A percentile compares a stretch with the other conserved stretches of the same genome.
Evolutionary conservation across 179 eudicot species (phyloP).

Genomic region (Amaranthus tricolor): DNA sequence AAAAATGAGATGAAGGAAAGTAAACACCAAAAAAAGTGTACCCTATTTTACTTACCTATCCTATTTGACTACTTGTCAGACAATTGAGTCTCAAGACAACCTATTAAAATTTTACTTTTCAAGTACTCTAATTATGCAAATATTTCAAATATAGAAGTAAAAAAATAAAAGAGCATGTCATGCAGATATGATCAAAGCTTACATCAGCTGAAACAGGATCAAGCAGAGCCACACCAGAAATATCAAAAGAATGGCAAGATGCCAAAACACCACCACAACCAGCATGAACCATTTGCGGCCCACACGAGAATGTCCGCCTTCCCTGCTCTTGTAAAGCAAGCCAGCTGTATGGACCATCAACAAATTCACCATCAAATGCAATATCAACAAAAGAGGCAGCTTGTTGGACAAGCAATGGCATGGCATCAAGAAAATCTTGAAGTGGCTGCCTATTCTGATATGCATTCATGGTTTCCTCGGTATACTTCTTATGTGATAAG

Average conservation of each 20-base stretch:
- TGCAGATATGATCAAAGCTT: conserved; percentile 33
- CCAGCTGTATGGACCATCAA: conserved; percentile 93
- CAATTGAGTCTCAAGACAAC: not conserved
- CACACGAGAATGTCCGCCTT: conserved; percentile 93
- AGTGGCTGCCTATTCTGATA: conserved; percentile 78
- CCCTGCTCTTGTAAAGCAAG: conserved; percentile 94
- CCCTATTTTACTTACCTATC: not conserved
- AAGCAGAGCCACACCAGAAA: conserved; percentile 84
- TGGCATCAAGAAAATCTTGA: conserved; percentile 81
- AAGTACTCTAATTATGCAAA: not conserved
- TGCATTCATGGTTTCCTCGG: conserved; percentile 62
- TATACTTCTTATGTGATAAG: conserved; percentile 49
- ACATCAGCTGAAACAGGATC: conserved; percentile 91
- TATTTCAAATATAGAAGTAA: not conserved
- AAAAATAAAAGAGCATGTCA: not conserved
- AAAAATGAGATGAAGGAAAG: not conserved
- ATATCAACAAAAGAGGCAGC: conserved; percentile 95
- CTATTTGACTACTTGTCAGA: not conserved
- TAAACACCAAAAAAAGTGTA: not conserved
- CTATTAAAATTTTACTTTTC: not conserved
- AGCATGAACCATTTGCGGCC: conserved; percentile 93
- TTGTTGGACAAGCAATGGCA: conserved; percentile 90
- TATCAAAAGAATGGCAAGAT: conserved; percentile 89
- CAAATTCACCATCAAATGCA: conserved; percentile 84
- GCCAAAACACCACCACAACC: conserved; percentile 98